Percentiles rank a stretch among this genome's conserved stretches.
phyloP scores from a whole-genome alignment of 768 basidiomycete genomes.

The Jaapia argillacea region DNA sequence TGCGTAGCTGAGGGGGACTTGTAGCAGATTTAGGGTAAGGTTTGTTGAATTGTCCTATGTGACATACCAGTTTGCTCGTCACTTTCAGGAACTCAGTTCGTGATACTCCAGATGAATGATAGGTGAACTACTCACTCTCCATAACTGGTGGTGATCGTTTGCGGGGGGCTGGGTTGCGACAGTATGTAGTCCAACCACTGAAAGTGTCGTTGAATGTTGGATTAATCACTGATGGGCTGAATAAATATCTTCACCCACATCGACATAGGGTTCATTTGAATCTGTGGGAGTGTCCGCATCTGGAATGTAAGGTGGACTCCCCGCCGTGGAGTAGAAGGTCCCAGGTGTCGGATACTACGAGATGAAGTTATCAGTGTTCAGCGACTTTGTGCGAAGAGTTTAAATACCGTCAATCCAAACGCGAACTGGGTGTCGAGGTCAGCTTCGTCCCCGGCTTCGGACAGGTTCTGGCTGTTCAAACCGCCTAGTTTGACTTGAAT shows the following conservation, averaged over 20 bases:
- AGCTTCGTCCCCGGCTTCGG: constrained; percentile 8
- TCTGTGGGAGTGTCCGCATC: constrained; percentile 10
- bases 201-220: background rate
- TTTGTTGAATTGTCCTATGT: too few relatives aligned
- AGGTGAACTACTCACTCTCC: constrained; percentile 6
- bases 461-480: background rate
- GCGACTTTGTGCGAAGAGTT: too few relatives aligned
- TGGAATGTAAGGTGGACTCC: constrained; percentile 12
- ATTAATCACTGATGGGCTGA: background rate
- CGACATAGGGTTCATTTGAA: constrained; percentile 10
- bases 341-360: constrained; percentile 10
- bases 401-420: constrained; percentile 7
- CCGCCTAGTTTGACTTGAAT: background rate
- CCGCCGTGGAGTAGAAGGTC: constrained; percentile 8
- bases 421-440: constrained; percentile 10
- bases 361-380: too few relatives aligned
- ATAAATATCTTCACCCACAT: background rate
- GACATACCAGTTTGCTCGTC: background rate
- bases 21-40: too few relatives aligned
- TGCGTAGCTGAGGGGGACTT: background rate
- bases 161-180: constrained; percentile 2
- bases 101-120: background rate
- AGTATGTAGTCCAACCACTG: constrained; percentile 9
- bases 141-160: constrained; percentile 11
- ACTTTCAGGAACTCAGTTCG: background rate